A percentile compares a stretch with the other conserved stretches of the same genome.
These are phyloP conservation scores for Suillus luteus DNA, from an alignment of 768 basidiomycete species.

Conservation along the genomic window DNA sequence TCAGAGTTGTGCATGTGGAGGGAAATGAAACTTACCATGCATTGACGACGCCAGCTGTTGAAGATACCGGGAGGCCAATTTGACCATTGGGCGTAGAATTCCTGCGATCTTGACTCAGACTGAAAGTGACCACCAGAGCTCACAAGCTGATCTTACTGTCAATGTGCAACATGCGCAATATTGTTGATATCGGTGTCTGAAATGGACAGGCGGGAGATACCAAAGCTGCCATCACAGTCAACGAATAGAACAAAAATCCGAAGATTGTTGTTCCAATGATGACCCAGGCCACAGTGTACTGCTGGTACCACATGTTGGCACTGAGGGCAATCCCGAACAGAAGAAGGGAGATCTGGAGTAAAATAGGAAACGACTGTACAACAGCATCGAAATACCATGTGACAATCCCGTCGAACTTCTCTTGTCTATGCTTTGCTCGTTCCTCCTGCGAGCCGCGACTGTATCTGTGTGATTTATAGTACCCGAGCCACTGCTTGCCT, in stretches of 20 bases:
- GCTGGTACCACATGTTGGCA: no score
- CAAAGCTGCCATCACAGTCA: slow-evolving; percentile 10
- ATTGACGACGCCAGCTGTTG: neutral
- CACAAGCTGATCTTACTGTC: neutral
- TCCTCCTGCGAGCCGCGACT: no score
- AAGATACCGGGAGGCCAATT: neutral
- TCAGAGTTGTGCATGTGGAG: neutral
- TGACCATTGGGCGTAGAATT: neutral
- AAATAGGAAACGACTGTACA: no score
- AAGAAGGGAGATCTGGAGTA: no score
- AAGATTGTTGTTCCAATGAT: slow-evolving; percentile 2
- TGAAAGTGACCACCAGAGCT: neutral
- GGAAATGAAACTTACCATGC: neutral
- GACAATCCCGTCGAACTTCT: no score
- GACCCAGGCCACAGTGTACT: neutral
- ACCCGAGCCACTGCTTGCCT: no score
- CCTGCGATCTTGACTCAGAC: neutral
- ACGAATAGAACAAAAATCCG: slow-evolving; percentile 4
- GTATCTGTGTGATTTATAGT: no score
- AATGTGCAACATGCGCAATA: neutral
- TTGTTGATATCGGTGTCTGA: slow-evolving; percentile 7
- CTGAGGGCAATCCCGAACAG: no score
- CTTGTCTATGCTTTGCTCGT: no score
- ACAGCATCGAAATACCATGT: no score
- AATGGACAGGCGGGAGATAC: slow-evolving; percentile 6